A percentile compares a stretch with the other conserved stretches of the same genome.
Conservation (phyloP, 108 stramenopile genomes). For the Conticribra weissflogii region DNA sequence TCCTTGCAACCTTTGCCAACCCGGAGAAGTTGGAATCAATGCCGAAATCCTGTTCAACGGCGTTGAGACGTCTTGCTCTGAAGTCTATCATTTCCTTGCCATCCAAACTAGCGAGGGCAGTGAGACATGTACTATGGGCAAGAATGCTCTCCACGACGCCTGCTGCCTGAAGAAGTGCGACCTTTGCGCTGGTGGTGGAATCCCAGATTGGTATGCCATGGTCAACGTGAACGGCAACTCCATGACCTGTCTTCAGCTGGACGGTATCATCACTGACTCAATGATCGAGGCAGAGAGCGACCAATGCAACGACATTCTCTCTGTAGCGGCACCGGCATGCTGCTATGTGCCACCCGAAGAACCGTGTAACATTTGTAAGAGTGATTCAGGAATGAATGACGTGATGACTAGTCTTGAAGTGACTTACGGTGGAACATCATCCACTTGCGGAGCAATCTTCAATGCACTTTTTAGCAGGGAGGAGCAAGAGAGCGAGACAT, state of each 20-base stretch:
- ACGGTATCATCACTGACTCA: conserved; percentile 31
- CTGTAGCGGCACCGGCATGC: conserved; percentile 47
- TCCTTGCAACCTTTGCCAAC: conserved; percentile 46
- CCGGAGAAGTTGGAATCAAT: conserved; percentile 34
- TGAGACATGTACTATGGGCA: conserved; percentile 41
- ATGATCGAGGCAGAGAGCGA: conserved; percentile 35
- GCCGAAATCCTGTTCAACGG: conserved; percentile 45
- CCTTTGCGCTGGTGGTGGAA: conserved; percentile 45
- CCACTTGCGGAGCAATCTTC: conserved; percentile 49
- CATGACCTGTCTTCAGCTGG: conserved; percentile 53
- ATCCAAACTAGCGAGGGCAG: conserved; percentile 43
- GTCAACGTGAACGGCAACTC: conserved; percentile 50
- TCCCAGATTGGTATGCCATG: conserved; percentile 54
- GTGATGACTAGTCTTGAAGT: conserved; percentile 31
- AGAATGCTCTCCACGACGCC: conserved; percentile 38
- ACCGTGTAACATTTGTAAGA: conserved; percentile 49
- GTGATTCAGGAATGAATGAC: conserved; percentile 22
- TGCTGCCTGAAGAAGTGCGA: conserved; percentile 51
- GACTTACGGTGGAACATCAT: conserved; percentile 36
- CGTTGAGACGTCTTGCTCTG: conserved; percentile 41
- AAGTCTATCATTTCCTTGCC: conserved; percentile 46
- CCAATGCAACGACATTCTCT: conserved; percentile 41
- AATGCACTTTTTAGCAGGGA: conserved; percentile 48
- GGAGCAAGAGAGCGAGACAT: conserved; percentile 41
- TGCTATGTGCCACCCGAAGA: conserved; percentile 46